Evolutionary conservation across 345 rosid species (phyloP).

Genomic region (Nephelium lappaceum): DNA sequence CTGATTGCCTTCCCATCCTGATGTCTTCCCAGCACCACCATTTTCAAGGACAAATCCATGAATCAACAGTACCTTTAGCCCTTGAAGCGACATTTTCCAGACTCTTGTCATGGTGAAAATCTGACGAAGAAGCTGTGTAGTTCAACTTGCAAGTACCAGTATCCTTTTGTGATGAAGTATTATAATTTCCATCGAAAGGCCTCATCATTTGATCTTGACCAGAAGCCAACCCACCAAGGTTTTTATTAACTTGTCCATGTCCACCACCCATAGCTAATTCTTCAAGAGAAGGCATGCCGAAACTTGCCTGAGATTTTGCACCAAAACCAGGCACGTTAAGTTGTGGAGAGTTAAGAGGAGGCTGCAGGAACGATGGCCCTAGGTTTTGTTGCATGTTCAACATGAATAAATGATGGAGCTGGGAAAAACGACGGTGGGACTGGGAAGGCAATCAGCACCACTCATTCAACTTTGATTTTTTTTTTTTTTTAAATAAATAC

Average conservation of each 20-base stretch:
- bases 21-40: too few species aligned
- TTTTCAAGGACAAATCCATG: constrained; percentile 64
- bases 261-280: constrained; percentile 34
- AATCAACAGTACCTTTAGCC: constrained; percentile 56
- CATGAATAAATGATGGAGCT: background rate
- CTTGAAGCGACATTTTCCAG: constrained; percentile 52
- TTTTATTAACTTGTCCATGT: constrained; percentile 28
- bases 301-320: constrained; percentile 28
- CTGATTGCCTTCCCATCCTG: too few species aligned
- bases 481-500: too few species aligned
- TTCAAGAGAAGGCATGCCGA: constrained; percentile 33
- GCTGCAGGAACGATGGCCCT: constrained; percentile 34
- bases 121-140: constrained; percentile 46
- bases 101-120: constrained; percentile 53
- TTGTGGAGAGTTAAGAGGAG: constrained; percentile 23
- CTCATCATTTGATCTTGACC: constrained; percentile 23
- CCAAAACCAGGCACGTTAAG: constrained; percentile 22
- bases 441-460: too few species aligned
- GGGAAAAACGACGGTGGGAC: too few species aligned
- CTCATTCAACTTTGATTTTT: too few species aligned
- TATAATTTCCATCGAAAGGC: constrained; percentile 30
- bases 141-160: constrained; percentile 43
- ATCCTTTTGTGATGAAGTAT: constrained; percentile 28
- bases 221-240: constrained; percentile 21
- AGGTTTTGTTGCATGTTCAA: constrained; percentile 39